Conservation (phyloP, 176 grass and related monocot species). For the Panicum miliaceum region DNA sequence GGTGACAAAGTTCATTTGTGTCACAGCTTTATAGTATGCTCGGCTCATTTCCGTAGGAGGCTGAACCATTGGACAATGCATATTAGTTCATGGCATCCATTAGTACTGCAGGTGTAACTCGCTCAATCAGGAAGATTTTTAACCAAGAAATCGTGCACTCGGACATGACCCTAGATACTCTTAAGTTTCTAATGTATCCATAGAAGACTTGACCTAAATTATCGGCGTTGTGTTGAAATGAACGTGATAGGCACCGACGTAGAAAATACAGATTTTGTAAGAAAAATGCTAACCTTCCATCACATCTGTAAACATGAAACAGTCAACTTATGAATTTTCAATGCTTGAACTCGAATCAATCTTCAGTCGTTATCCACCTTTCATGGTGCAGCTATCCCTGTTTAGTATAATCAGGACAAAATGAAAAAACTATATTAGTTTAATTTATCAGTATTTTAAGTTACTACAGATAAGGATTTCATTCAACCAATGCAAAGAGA, state of each 20-base stretch:
- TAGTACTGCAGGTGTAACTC: neutral
- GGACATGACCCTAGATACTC: neutral
- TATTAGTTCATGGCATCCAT: neutral
- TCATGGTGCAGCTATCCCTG: neutral
- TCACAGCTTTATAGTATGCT: neutral
- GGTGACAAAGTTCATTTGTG: no score
- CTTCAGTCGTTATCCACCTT: neutral
- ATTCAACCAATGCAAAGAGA: neutral
- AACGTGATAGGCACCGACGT: neutral
- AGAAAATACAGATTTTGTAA: neutral
- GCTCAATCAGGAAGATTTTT: neutral
- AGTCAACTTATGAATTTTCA: no score
- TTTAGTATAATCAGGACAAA: neutral
- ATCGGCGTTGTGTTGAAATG: neutral
- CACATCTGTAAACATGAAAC: no score
- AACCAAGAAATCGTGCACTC: no score
- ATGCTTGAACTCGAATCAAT: no score
- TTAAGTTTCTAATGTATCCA: neutral
- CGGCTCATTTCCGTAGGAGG: neutral
- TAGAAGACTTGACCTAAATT: neutral
- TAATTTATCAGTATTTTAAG: neutral
- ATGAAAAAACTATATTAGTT: neutral
- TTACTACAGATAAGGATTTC: neutral
- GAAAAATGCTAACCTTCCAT: neutral
- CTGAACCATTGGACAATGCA: neutral